These are phyloP conservation scores for Ceratobasidium sp. DNA, from an alignment of 1,284 basidiomycete genomes.

Conservation along the genomic window DNA sequence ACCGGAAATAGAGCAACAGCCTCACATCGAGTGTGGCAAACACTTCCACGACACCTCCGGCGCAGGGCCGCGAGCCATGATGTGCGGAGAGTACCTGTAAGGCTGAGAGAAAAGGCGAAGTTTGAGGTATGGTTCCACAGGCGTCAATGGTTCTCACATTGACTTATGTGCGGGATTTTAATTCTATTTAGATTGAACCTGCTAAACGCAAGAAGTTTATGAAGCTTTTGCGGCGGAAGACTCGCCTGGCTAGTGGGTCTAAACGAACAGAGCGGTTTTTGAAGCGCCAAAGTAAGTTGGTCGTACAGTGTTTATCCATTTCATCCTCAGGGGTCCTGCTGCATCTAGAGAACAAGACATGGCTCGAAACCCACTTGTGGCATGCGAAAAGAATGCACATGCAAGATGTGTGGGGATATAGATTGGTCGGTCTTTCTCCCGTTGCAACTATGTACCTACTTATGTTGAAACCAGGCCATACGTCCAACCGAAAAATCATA, in stretches of 20 bases:
- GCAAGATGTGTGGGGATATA: conserved; percentile 89
- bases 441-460: not conserved
- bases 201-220: conserved; percentile 64
- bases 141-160: not conserved
- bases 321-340: not conserved
- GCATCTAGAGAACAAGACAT: conserved; percentile 75
- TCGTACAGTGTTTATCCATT: not conserved
- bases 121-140: conserved; percentile 69
- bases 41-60: conserved; percentile 86
- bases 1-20: conserved; percentile 58
- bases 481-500: conserved; percentile 91
- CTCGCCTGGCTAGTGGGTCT: conserved; percentile 49
- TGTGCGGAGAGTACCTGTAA: conserved; percentile 84
- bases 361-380: conserved; percentile 95
- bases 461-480: conserved; percentile 62
- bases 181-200: conserved; percentile 74
- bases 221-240: conserved; percentile 22
- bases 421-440: conserved; percentile 65
- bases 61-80: conserved; percentile 93
- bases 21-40: conserved; percentile 88
- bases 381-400: conserved; percentile 95
- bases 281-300: conserved; percentile 70
- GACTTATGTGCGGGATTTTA: not conserved
- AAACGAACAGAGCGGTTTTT: conserved; percentile 64
- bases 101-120: conserved; percentile 79